Percentiles rank a stretch among this genome's conserved stretches.
phyloP scores from a whole-genome alignment of 129 eudicot species.

The Ambrosia artemisiifolia region DNA sequence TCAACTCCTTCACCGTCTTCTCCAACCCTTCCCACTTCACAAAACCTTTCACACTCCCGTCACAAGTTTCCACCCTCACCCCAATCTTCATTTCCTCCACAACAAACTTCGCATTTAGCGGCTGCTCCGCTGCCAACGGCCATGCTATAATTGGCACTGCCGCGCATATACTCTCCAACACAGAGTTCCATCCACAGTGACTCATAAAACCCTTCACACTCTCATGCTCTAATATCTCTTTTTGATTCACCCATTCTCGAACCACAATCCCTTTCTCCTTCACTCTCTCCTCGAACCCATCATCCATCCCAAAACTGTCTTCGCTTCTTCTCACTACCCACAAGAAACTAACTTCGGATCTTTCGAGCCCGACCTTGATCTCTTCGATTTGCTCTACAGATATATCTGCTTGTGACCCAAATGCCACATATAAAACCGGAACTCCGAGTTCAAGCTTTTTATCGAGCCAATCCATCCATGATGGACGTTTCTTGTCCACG shows the following conservation, averaged over 20 bases:
- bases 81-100: conserved; percentile 41
- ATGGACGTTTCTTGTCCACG: background rate
- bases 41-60: conserved; percentile 37
- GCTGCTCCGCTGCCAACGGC: conserved; percentile 36
- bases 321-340: conserved; percentile 47
- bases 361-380: conserved; percentile 41
- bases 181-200: conserved; percentile 44
- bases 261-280: conserved; percentile 23
- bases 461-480: conserved; percentile 59
- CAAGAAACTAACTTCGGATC: conserved; percentile 43
- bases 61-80: conserved; percentile 32
- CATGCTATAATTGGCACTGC: conserved; percentile 37
- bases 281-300: conserved; percentile 23
- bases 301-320: background rate
- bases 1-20: conserved; percentile 43
- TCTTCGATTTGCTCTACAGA: conserved; percentile 36
- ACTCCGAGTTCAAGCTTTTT: conserved; percentile 24
- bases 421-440: conserved; percentile 47
- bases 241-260: conserved; percentile 34
- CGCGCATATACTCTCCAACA: conserved; percentile 28
- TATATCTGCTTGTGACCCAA: conserved; percentile 49
- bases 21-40: conserved; percentile 33
- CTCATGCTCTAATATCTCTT: conserved; percentile 25
- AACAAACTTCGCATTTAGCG: conserved; percentile 27
- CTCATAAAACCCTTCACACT: conserved; percentile 35